phyloP scores from a whole-genome alignment of 306 rosid species.

The Arachis hypogaea region DNA sequence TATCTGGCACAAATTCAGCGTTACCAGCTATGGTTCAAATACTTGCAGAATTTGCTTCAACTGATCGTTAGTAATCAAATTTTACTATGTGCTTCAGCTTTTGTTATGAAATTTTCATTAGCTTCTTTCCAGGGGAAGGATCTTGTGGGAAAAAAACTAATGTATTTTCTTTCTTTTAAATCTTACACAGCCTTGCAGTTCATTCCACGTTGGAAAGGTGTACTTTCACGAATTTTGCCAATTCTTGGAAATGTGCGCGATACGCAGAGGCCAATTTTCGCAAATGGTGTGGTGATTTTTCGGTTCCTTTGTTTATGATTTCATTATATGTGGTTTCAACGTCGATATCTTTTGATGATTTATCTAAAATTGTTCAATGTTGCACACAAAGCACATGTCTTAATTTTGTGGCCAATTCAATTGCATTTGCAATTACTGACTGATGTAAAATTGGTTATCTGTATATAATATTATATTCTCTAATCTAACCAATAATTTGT shows the following conservation, averaged over 20 bases:
- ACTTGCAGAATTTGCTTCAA: constrained; percentile 88
- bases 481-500: constrained; percentile 32
- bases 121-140: constrained; percentile 1
- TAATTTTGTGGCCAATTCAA: constrained; percentile 18
- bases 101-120: constrained; percentile 5
- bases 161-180: constrained; percentile 35
- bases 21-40: constrained; percentile 89
- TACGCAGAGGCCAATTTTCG: constrained; percentile 78
- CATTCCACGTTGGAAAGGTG: constrained; percentile 87
- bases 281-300: constrained; percentile 69
- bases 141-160: constrained; percentile 37
- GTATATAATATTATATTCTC: not conserved
- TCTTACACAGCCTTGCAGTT: constrained; percentile 79
- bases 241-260: constrained; percentile 95
- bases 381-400: not conserved
- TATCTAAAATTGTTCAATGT: constrained; percentile 38
- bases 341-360: constrained; percentile 25
- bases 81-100: constrained; percentile 27
- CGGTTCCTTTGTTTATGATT: constrained; percentile 32
- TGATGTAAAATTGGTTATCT: not conserved
- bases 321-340: constrained; percentile 33
- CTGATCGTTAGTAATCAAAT: constrained; percentile 69
- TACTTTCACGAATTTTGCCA: constrained; percentile 92
- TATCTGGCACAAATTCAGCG: constrained; percentile 82
- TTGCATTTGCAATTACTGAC: constrained; percentile 26